These are phyloP conservation scores for Zhuliangozyma parablackwelliae DNA, from an alignment of 1,139 yeast genomes.

Conservation along the genomic window DNA sequence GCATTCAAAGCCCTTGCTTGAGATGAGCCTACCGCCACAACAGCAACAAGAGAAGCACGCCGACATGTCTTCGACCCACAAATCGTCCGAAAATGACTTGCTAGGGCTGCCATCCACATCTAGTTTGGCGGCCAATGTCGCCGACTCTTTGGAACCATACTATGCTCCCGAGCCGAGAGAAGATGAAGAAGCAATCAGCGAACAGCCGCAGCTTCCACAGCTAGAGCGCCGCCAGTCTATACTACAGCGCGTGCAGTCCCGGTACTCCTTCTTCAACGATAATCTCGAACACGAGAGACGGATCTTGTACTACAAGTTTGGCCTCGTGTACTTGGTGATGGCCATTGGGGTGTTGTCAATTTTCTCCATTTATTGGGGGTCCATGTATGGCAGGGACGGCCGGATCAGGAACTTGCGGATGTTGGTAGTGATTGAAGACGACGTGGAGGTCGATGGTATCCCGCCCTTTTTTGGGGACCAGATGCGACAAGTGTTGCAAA, in stretches of 20 bases:
- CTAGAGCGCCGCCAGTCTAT: conserved; percentile 11
- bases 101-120: no score
- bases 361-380: conserved; percentile 45
- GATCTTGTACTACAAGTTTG: conserved; percentile 14
- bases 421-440: conserved; percentile 42
- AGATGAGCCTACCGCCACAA: no score
- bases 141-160: no score
- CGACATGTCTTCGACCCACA: no score
- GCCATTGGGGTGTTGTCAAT: conserved; percentile 25
- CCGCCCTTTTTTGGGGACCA: conserved; percentile 31
- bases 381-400: conserved; percentile 24
- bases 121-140: no score
- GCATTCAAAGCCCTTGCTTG: no score
- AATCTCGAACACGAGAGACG: conserved; percentile 17
- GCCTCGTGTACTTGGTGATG: conserved; percentile 21
- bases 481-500: conserved; percentile 15
- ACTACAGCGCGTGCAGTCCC: conserved; percentile 11
- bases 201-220: no score
- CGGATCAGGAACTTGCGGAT: conserved; percentile 30
- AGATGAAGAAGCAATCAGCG: no score
- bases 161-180: no score
- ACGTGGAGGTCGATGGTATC: conserved; percentile 20
- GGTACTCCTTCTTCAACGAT: conserved; percentile 8
- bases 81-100: no score
- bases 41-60: no score